Base-by-base conservation (phyloP, 2,329 filamentous ascomycete species). In the Lachnellula arida region DNA sequence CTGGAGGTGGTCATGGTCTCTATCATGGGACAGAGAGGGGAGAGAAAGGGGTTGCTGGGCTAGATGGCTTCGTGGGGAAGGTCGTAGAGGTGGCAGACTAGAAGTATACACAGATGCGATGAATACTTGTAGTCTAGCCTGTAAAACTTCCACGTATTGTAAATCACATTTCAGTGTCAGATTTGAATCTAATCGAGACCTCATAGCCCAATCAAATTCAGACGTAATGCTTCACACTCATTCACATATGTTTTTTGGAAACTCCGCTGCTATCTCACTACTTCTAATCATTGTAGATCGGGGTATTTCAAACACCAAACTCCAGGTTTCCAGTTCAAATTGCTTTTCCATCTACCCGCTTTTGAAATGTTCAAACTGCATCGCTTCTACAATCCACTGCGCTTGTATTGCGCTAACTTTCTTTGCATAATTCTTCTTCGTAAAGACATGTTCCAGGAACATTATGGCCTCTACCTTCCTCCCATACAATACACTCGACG, bases 41-140 rank as follows among this genome's bases (percentile, higher is more conserved):
- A 0, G 76, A 78, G 61, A 80, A 79, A 63, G 78, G 78, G 5
- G 66, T 80, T 34, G 77, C 78, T 37, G 86, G 86, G 0, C 70
- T 92, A 17, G 87, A 91, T 58, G 87, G 87, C 0, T 88, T 85
- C 68, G 85, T 90, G 34, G 89, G 89, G 0, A 81, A 74, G 58
- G 81, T 91, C 14, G 74, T 84, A 50, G 81, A 85, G 67, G 79
- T 86, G 63, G 73, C 76, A 43, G 82, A 85, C 62, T 86, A 69
- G 17, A 53, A 32, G 12, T 22, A 34, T 47, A 17, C 6, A 47
- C 23, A n/a, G 22, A 28, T 4, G 28, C 28, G 28, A 32, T 12
- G 9, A 32, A 32, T 32, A 32, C 28, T 32, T 32, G 28, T 32
- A 32, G 11, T 32, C 28, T 32, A 32, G 9, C 28, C 28, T 4